These are phyloP conservation scores for Rhodotorula glutinis DNA, from an alignment of 1,284 basidiomycete genomes.

Conservation along the genomic window DNA sequence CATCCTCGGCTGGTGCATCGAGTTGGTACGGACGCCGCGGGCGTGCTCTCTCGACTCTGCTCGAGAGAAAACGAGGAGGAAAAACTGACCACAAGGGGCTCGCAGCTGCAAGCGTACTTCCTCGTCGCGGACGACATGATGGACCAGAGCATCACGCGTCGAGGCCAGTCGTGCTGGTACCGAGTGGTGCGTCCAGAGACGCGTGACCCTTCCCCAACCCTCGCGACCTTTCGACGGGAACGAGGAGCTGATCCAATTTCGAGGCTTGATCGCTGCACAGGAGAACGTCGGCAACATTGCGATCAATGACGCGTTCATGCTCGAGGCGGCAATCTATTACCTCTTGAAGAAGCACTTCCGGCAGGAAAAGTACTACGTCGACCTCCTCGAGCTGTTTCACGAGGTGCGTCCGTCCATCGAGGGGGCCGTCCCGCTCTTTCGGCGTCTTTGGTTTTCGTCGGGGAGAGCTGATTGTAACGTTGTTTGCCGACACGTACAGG, in stretches of 20 bases:
- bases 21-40: constrained; percentile 61
- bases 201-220: background rate
- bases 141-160: constrained; percentile 88
- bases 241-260: background rate
- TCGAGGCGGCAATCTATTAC: constrained; percentile 89
- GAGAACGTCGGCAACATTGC: constrained; percentile 77
- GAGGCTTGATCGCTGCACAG: constrained; percentile 37
- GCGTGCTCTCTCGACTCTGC: too few species aligned
- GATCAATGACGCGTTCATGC: constrained; percentile 96
- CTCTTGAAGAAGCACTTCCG: constrained; percentile 87
- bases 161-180: constrained; percentile 99
- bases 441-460: too few species aligned
- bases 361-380: constrained; percentile 73
- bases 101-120: constrained; percentile 96
- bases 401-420: constrained; percentile 57
- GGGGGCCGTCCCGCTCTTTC: too few species aligned
- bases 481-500: constrained; percentile 51
- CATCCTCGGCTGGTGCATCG: constrained; percentile 92
- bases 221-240: too few species aligned
- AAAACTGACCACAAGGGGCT: too few species aligned
- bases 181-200: constrained; percentile 54
- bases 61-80: too few species aligned
- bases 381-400: constrained; percentile 85
- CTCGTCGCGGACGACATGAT: constrained; percentile 98
- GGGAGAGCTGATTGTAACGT: too few species aligned